Evolutionary conservation across 2,329 filamentous ascomycete genomes (phyloP).

Genomic region (Penicillium sp.): DNA sequence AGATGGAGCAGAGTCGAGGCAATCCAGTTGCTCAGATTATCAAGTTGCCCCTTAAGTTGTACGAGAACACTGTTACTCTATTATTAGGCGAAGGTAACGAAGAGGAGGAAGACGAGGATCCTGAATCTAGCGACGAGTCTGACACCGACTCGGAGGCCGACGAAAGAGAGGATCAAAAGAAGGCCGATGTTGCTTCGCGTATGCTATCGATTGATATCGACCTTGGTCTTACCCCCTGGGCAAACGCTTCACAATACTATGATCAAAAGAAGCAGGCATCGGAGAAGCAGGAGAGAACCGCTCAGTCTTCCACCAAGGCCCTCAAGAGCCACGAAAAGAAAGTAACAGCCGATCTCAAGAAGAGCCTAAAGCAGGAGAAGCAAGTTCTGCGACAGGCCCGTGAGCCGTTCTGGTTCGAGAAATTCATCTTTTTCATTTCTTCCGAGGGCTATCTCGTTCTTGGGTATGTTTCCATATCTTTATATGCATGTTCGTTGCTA

Average conservation of each 20-base stretch:
- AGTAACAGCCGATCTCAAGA: slow-evolving; percentile 80
- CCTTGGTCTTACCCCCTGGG: slow-evolving; percentile 77
- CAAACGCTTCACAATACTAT: slow-evolving; percentile 89
- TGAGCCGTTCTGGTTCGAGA: slow-evolving; percentile 92
- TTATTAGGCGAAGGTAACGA: slow-evolving; percentile 70
- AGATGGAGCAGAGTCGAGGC: slow-evolving; percentile 75
- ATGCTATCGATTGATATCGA: slow-evolving; percentile 78
- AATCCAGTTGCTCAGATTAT: slow-evolving; percentile 89
- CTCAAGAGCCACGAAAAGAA: slow-evolving; percentile 89
- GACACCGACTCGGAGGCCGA: slow-evolving; percentile 49
- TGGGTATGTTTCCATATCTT: slow-evolving; percentile 46
- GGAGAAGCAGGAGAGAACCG: slow-evolving; percentile 82
- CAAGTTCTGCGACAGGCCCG: slow-evolving; percentile 79
- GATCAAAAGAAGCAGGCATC: slow-evolving; percentile 82
- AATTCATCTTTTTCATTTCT: slow-evolving; percentile 93
- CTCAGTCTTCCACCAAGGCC: slow-evolving; percentile 76
- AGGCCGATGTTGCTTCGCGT: slow-evolving; percentile 31
- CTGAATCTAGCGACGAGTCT: slow-evolving; percentile 61
- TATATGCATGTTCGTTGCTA: not conserved
- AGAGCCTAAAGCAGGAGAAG: slow-evolving; percentile 88
- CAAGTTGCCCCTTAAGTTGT: slow-evolving; percentile 79
- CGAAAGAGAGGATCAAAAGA: slow-evolving; percentile 25
- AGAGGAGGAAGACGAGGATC: slow-evolving; percentile 60
- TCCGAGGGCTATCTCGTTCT: slow-evolving; percentile 93
- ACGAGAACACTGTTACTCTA: slow-evolving; percentile 86